Percentiles rank a stretch among this genome's conserved stretches.
These are phyloP conservation scores for Camellia granthamiana DNA, from an alignment of 148 eudicot species.

Conservation along the genomic window DNA sequence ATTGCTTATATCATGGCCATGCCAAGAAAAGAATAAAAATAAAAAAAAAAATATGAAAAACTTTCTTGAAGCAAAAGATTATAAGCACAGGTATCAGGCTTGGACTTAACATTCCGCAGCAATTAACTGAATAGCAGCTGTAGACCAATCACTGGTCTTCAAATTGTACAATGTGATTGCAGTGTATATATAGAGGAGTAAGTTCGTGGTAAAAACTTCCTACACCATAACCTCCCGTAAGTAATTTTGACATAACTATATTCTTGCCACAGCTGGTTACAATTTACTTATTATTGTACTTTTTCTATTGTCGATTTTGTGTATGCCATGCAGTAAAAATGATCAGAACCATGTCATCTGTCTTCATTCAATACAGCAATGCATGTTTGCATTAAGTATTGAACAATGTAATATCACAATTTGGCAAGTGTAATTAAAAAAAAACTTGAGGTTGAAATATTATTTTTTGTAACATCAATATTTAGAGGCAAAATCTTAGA, in stretches of 20 bases:
- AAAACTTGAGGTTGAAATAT: not conserved
- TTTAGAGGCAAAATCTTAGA: not conserved
- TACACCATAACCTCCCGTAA: conserved; percentile 4
- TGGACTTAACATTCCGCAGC: not conserved
- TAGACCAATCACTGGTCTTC: not conserved
- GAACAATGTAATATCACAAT: not conserved
- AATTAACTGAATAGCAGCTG: not conserved
- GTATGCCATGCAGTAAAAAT: not conserved
- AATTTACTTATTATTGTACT: not conserved
- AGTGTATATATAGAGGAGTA: not conserved
- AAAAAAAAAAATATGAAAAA: not conserved
- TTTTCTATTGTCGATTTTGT: not conserved
- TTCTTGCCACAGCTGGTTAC: not conserved
- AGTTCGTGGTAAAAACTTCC: not conserved
- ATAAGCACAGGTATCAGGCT: not conserved
- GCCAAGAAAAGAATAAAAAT: conserved; percentile 2
- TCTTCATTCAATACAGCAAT: not conserved
- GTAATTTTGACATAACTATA: not conserved
- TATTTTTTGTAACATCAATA: not conserved
- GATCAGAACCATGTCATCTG: not conserved
- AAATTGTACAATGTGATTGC: not conserved
- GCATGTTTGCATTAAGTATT: not conserved
- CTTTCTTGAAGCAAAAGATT: not conserved
- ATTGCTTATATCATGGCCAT: not conserved
- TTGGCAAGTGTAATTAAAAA: not conserved